Evolutionary conservation across 2,329 filamentous ascomycete species (phyloP), one percentile per base, ranked within the genome.

Genomic region (Phaeosphaeriaceae sp.): DNA sequence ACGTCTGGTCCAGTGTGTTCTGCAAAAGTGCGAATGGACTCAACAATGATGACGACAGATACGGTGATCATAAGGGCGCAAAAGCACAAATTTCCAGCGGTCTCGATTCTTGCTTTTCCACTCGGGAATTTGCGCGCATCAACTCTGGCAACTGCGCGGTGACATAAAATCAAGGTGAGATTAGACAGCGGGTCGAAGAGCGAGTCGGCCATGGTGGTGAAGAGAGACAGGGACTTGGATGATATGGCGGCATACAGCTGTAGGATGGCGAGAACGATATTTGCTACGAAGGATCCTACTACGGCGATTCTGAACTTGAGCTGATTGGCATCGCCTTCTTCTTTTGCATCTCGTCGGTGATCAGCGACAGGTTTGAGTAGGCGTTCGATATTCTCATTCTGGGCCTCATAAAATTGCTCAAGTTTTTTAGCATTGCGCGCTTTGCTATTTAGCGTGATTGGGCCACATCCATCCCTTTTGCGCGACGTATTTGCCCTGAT

Each of bases 151-250:
- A 97, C 91, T 41, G 94, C 93, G 41, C 93, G 90, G 73, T 92
- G 88, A 52, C 88, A 91, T 30, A 96, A 74, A 49, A 97, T 91
- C 12, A 97, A 81, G 1, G 90, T 93, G 43, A 97, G 72, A 67
- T 96, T 97, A 66, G 89, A 93, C 66, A 95, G 70, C 7, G 92
- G 94, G 69, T 97, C 94, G 76, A 97, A 97, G 58, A 97, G 81
- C 42, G 92, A 87, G 74, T 99, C 94, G 13, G 92, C 93, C 89
- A 96, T 96, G 56, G 93, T 99, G 13, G 94, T 97, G 77, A 97
- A 97, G 38, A 99, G 85, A 4, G 93, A 96, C 29, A 97, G 83
- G n/a, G 92, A 97, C 38, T 88, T 86, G 0, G 92, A 96, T 0
- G 89, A 85, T 37, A 90, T 83, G 53, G 94, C 94, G 35, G 88